Evolutionary conservation across 2,329 filamentous ascomycete genomes (phyloP).

Genomic region (Lachnellula arida): DNA sequence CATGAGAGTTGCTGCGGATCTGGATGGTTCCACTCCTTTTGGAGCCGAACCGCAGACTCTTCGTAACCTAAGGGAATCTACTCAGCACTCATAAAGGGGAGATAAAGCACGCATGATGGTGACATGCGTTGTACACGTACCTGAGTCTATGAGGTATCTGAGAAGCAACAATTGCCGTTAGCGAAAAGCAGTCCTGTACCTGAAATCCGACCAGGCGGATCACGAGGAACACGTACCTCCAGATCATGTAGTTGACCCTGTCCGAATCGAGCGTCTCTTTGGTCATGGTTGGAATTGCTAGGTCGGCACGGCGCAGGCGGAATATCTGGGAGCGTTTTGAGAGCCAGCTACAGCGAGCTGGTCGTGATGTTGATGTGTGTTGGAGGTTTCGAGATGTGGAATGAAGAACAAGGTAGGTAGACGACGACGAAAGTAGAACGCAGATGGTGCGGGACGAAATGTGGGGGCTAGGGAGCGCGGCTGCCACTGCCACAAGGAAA

Average conservation of each 20-base stretch:
- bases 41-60: conserved; percentile 62
- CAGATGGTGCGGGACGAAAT: conserved; percentile 20
- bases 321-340: background rate
- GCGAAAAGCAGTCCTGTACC: conserved; percentile 26
- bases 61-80: conserved; percentile 51
- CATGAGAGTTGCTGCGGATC: conserved; percentile 60
- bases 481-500: conserved; percentile 6
- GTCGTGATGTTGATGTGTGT: conserved; percentile 9
- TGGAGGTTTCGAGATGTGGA: conserved; percentile 19
- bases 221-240: conserved; percentile 52
- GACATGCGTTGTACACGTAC: conserved; percentile 23
- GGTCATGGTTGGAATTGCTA: conserved; percentile 24
- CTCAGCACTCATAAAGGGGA: conserved; percentile 8
- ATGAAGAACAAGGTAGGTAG: conserved; percentile 18
- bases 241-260: conserved; percentile 66
- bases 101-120: background rate
- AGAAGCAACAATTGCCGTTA: conserved; percentile 26
- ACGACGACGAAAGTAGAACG: conserved; percentile 13
- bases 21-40: conserved; percentile 63
- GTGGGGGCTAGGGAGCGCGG: conserved; percentile 12
- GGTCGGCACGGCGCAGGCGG: conserved; percentile 6
- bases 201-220: conserved; percentile 25
- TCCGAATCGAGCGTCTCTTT: conserved; percentile 52
- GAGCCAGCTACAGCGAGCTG: background rate
- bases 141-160: conserved; percentile 34